Evolutionary conservation across 192 early-diverging fungal species (phyloP).

Genomic region (Coemansia sp.): DNA sequence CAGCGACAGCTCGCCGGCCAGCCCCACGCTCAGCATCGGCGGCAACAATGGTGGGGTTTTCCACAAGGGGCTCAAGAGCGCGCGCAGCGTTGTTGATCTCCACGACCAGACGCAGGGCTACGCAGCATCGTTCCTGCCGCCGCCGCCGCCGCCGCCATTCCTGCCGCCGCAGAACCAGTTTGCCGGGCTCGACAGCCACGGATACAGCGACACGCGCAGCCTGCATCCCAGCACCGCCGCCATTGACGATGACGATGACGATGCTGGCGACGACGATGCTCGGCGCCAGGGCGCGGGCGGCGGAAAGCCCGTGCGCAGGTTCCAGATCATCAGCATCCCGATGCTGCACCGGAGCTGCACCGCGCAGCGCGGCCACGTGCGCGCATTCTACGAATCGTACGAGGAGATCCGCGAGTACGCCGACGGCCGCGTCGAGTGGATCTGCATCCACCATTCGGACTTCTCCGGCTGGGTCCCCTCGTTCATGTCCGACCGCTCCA

Average conservation of each 20-base stretch:
- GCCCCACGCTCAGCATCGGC: conserved; percentile 1
- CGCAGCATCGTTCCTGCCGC: not conserved
- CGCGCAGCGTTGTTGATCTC: conserved; percentile 18
- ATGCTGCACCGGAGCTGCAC: conserved; percentile 28
- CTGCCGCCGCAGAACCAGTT: conserved; percentile 16
- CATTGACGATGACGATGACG: not conserved
- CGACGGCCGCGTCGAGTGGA: conserved; percentile 39
- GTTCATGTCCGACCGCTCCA: conserved; percentile 39
- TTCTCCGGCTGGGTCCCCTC: conserved; percentile 46
- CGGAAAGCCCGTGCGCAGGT: conserved; percentile 18
- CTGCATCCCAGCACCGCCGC: not conserved
- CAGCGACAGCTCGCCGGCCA: not conserved
- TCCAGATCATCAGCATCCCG: conserved; percentile 39
- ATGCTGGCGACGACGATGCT: not conserved
- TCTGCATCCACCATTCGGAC: conserved; percentile 47
- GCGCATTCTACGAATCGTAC: conserved; percentile 45
- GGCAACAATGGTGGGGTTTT: too few species aligned
- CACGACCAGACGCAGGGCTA: conserved; percentile 10
- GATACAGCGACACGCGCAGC: not conserved
- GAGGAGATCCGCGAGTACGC: conserved; percentile 43
- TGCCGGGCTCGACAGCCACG: conserved; percentile 13
- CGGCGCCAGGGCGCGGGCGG: not conserved
- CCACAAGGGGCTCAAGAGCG: conserved; percentile 12
- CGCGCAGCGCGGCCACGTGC: conserved; percentile 30
- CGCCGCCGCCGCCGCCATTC: not conserved